Evolutionary conservation across 345 rosid species (phyloP).

Genomic region (sweet orange (Citrus sinensis)): DNA sequence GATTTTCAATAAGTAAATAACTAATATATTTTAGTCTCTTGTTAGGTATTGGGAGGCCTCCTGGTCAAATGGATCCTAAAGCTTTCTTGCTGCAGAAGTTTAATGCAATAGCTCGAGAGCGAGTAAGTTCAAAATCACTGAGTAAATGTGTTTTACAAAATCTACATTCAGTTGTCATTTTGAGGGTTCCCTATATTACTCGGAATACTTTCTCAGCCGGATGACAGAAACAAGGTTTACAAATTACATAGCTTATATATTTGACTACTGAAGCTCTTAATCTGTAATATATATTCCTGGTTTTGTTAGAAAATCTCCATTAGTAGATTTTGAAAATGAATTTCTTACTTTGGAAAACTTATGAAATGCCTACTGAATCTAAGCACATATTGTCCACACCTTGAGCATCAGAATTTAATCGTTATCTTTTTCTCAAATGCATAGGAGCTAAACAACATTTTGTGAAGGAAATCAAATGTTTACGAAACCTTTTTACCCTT

Average conservation of each 20-base stretch:
- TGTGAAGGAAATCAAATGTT: too few relatives aligned
- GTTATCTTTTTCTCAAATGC: not conserved
- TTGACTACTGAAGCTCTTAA: not conserved
- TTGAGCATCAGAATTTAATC: not conserved
- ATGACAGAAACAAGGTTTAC: not conserved
- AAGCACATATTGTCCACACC: not conserved
- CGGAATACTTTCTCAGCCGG: not conserved
- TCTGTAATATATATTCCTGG: not conserved
- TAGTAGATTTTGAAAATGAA: not conserved
- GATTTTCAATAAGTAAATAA: not conserved
- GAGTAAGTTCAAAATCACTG: conserved; percentile 36
- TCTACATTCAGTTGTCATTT: not conserved
- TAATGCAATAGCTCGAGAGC: conserved; percentile 54
- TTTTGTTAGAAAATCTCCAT: not conserved
- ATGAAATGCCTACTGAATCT: not conserved
- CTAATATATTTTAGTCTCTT: not conserved
- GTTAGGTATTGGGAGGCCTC: conserved; percentile 79
- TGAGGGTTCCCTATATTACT: not conserved
- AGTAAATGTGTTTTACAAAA: not conserved
- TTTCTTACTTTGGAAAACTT: not conserved
- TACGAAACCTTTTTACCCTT: not conserved
- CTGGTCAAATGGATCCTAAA: conserved; percentile 98
- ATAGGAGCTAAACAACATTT: not conserved
- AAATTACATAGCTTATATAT: not conserved
- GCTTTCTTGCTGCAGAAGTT: conserved; percentile 89